Conservation (phyloP, 768 basidiomycete species). For the Jaapia argillacea region DNA sequence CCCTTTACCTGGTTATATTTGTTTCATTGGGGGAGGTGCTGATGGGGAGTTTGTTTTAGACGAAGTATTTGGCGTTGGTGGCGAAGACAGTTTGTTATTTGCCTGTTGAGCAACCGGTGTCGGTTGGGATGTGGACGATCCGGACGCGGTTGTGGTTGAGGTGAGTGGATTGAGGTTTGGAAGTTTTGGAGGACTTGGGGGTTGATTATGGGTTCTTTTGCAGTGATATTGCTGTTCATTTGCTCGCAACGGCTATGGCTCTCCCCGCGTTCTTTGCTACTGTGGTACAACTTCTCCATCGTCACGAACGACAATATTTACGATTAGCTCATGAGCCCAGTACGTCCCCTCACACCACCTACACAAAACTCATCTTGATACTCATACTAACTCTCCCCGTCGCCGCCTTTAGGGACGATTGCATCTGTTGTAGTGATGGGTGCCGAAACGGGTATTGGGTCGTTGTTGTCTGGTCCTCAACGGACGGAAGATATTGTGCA, state of each 20-base stretch:
- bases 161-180: too few species aligned
- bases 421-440: conserved; percentile 47
- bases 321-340: conserved; percentile 32
- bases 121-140: conserved; percentile 31
- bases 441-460: conserved; percentile 37
- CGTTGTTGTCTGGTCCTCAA: conserved; percentile 32
- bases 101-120: conserved; percentile 21
- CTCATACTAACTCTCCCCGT: not conserved
- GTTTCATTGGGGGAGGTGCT: too few species aligned
- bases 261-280: conserved; percentile 32
- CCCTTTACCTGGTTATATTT: not conserved
- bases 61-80: conserved; percentile 37
- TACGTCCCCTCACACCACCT: too few species aligned
- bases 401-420: conserved; percentile 32
- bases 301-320: conserved; percentile 31
- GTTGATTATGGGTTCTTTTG: too few species aligned
- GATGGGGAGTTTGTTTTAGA: conserved; percentile 15
- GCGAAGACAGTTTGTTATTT: conserved; percentile 44
- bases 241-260: conserved; percentile 32
- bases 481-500: conserved; percentile 25
- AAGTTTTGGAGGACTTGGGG: too few species aligned
- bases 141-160: conserved; percentile 38
- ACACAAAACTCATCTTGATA: not conserved
- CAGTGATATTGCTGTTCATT: conserved; percentile 35
- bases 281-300: conserved; percentile 38